Evolutionary conservation across 2,329 filamentous ascomycete species (phyloP), one percentile per base, ranked within the genome.

Genomic region (Polychaeton citri): DNA sequence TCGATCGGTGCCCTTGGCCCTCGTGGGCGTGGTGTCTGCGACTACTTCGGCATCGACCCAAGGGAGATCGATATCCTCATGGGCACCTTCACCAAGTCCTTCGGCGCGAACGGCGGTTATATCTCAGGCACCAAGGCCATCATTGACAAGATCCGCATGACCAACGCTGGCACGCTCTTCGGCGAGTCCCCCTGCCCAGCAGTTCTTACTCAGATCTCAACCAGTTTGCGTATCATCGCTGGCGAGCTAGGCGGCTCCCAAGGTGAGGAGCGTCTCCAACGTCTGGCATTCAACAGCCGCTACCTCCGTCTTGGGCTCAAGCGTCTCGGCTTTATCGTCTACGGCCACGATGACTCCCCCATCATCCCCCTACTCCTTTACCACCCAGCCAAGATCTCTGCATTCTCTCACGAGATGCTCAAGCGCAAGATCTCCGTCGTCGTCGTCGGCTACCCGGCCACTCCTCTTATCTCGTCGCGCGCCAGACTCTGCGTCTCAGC

Each of bases 341-440:
- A 92, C 56, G 90, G 90, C 42, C 87, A 96, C 58, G 90, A 98
- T 55, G 90, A 98, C 63, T 95, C 87, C 4, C 90, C 90, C 38
- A 96, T 98, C 50, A 86, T 98, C 49, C 90, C 90, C 36, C 62
- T 98, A 47, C 74, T 94, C 53, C 76, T 98, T 19, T 98, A 95
- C 70, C 85, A 96, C 63, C 90, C 90, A n/a, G 90, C 84, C 51
- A 98, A 98, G 66, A 95, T 98, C 71, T 83, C 88, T 4, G 88
- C 90, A 40, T 98, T 98, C 62, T 95, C 86, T 34, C 90, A 94
- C 57, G 90, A 96, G 61, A 96, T 98, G 90, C 74, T 96, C 41
- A 84, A 83, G 64, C 84, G 90, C 54, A 96, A 95, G 62, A 96
- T 98, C 49, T 90, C 88, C 0, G 84, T 96, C 35, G 90, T 98